phyloP scores from a whole-genome alignment of 176 grass and related monocot genomes.

The Raddia guianensis region DNA sequence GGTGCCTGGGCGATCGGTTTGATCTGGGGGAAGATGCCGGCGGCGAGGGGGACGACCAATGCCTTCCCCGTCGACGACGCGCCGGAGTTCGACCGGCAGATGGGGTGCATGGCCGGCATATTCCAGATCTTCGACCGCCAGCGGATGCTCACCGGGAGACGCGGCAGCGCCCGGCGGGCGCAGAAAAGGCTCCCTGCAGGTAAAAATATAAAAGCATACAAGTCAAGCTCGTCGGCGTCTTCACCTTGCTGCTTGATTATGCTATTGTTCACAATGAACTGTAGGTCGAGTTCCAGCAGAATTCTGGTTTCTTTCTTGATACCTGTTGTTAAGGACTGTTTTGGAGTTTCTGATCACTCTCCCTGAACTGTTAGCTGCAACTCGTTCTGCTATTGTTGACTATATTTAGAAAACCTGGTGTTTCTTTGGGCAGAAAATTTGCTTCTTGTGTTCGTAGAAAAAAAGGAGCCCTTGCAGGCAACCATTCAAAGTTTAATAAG shows the following conservation, averaged over 20 bases:
- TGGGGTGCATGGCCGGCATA: slow-evolving; percentile 88
- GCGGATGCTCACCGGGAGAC: slow-evolving; percentile 48
- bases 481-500: slow-evolving; percentile 38
- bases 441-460: slow-evolving; percentile 15
- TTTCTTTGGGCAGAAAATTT: neutral
- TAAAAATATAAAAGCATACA: neutral
- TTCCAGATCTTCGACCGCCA: slow-evolving; percentile 96
- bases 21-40: slow-evolving; percentile 27
- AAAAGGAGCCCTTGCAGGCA: slow-evolving; percentile 25
- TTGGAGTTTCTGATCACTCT: neutral
- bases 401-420: slow-evolving; percentile 8
- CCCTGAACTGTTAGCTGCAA: slow-evolving; percentile 3
- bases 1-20: neutral
- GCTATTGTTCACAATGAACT: neutral
- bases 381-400: slow-evolving; percentile 38
- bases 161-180: slow-evolving; percentile 18
- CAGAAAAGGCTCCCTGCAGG: slow-evolving; percentile 72
- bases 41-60: slow-evolving; percentile 34
- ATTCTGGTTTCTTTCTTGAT: neutral
- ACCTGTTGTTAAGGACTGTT: neutral
- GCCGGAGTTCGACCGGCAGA: slow-evolving; percentile 66
- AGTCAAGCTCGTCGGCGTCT: neutral
- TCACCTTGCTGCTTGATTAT: neutral
- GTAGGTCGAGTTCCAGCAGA: neutral
- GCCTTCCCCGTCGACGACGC: slow-evolving; percentile 38